phyloP scores from a whole-genome alignment of 176 grass and related monocot species.

The Oryza longistaminata region DNA sequence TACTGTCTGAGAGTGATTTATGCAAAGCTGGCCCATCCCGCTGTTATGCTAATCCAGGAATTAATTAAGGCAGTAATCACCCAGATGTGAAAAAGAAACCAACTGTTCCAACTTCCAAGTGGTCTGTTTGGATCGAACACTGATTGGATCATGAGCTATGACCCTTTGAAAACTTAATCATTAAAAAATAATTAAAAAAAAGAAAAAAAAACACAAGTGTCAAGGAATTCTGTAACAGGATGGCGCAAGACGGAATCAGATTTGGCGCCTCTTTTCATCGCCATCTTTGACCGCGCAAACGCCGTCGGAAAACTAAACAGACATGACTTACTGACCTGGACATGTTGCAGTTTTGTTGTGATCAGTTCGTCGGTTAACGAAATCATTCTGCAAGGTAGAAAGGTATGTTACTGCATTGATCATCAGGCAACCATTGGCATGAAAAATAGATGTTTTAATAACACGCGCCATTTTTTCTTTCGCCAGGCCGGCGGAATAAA shows the following conservation, averaged over 20 bases:
- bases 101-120: neutral
- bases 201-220: neutral
- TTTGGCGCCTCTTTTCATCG: neutral
- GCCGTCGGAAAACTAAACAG: neutral
- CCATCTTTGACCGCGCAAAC: conserved; percentile 9
- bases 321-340: conserved; percentile 49
- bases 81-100: neutral
- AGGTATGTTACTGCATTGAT: conserved; percentile 13
- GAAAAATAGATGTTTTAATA: neutral
- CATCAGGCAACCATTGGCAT: neutral
- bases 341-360: conserved; percentile 70
- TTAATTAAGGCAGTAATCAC: neutral
- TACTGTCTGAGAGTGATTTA: neutral
- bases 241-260: neutral
- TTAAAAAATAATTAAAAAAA: neutral
- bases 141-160: neutral
- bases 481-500: too few relatives aligned
- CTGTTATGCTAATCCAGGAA: neutral
- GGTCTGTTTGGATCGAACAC: neutral
- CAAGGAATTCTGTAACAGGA: neutral
- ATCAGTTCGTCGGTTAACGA: conserved; percentile 80
- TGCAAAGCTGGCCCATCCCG: neutral
- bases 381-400: conserved; percentile 73
- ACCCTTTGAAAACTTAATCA: neutral
- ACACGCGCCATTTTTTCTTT: neutral